phyloP scores from a whole-genome alignment of 805 yeast species.

The Monosporozyma servazzii region DNA sequence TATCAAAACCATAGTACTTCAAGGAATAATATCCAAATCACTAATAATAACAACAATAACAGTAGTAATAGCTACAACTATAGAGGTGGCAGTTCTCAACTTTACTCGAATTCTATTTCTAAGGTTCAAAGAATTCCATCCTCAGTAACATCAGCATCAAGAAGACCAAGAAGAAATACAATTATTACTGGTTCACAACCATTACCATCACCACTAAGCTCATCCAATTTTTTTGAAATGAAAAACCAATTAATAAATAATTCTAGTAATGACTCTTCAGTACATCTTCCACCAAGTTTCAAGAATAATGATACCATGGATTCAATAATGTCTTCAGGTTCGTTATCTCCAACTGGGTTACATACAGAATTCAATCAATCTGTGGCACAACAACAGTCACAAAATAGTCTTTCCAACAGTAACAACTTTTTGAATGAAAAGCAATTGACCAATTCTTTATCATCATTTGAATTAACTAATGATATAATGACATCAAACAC shows the following conservation, averaged over 20 bases:
- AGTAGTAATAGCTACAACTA: not conserved
- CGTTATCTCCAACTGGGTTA: not conserved
- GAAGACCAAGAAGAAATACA: constrained; percentile 59
- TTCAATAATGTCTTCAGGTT: constrained; percentile 2
- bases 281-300: constrained; percentile 2
- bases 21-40: not conserved
- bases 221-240: constrained; percentile 33
- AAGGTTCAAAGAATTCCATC: constrained; percentile 10
- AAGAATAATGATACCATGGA: constrained; percentile 1
- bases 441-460: constrained; percentile 30
- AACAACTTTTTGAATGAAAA: constrained; percentile 3
- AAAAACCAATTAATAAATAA: constrained; percentile 21
- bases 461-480: constrained; percentile 31
- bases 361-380: not conserved
- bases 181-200: constrained; percentile 89
- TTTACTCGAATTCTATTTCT: constrained; percentile 2
- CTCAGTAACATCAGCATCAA: constrained; percentile 11
- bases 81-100: not conserved
- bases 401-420: not conserved
- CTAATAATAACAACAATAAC: not conserved
- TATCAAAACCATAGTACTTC: not conserved
- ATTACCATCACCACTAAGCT: constrained; percentile 74
- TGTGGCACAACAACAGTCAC: not conserved
- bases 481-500: not conserved
- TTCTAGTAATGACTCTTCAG: constrained; percentile 6